Evolutionary conservation across 2,329 filamentous ascomycete genomes (phyloP).

Genomic region (Sclerotiophoma versabilis): DNA sequence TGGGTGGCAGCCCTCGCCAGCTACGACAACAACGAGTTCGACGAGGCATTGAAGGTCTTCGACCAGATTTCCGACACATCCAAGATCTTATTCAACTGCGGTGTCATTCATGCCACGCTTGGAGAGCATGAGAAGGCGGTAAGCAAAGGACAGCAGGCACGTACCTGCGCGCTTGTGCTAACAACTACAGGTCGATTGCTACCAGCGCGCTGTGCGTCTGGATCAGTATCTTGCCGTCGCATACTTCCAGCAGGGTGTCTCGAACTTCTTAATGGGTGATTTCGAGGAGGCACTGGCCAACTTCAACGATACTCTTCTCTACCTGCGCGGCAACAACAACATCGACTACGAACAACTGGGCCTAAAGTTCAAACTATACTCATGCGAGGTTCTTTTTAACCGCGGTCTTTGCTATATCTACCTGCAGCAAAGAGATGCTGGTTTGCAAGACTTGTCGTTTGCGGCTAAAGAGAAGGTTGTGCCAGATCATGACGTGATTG

Average conservation of each 20-base stretch:
- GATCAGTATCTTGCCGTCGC: slow-evolving; percentile 97
- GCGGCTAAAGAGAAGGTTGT: slow-evolving; percentile 96
- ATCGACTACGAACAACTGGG: slow-evolving; percentile 98
- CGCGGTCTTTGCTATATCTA: slow-evolving; percentile 97
- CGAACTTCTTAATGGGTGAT: slow-evolving; percentile 95
- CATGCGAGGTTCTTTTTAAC: slow-evolving; percentile 97
- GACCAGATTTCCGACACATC: slow-evolving; percentile 91
- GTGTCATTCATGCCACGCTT: slow-evolving; percentile 94
- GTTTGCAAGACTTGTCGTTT: slow-evolving; percentile 88
- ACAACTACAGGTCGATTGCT: slow-evolving; percentile 79
- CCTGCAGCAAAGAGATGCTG: slow-evolving; percentile 86
- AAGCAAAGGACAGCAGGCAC: slow-evolving; percentile 49
- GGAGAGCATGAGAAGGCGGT: slow-evolving; percentile 96
- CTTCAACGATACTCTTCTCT: slow-evolving; percentile 97
- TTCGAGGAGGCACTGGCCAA: slow-evolving; percentile 97
- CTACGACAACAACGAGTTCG: slow-evolving; percentile 98
- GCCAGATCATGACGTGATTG: slow-evolving; percentile 95
- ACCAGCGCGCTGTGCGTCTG: slow-evolving; percentile 86
- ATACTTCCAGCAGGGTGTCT: slow-evolving; percentile 98
- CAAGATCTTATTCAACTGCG: slow-evolving; percentile 98
- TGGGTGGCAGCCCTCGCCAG: slow-evolving; percentile 91
- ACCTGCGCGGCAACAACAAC: slow-evolving; percentile 92
- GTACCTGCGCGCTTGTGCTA: slow-evolving; percentile 22
- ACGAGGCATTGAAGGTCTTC: slow-evolving; percentile 84
- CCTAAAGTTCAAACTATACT: slow-evolving; percentile 94